Percentiles rank a stretch among this genome's conserved stretches.
These are phyloP conservation scores for Mortierella antarctica DNA, from an alignment of 192 early-diverging fungal species.

Conservation along the genomic window DNA sequence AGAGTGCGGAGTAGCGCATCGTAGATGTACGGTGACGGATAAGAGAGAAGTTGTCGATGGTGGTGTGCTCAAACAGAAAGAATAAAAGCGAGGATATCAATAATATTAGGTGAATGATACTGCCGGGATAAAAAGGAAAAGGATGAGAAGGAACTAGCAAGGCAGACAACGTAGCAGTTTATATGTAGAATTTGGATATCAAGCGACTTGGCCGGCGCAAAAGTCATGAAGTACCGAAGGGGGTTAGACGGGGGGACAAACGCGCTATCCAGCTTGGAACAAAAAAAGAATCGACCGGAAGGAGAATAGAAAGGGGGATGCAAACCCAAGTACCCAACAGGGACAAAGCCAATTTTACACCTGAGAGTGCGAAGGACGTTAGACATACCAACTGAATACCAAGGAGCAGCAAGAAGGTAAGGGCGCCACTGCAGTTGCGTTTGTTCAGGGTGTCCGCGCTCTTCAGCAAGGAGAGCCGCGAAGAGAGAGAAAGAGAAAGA, in stretches of 20 bases:
- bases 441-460: too few relatives aligned
- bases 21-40: background rate
- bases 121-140: background rate
- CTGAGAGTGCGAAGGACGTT: background rate
- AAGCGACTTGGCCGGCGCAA: too few relatives aligned
- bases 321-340: background rate
- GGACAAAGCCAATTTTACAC: background rate
- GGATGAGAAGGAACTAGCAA: background rate
- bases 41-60: background rate
- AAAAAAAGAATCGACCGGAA: background rate
- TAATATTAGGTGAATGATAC: too few relatives aligned
- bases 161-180: too few relatives aligned
- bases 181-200: too few relatives aligned
- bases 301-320: background rate
- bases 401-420: too few relatives aligned
- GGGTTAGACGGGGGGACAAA: too few relatives aligned
- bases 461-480: background rate
- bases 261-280: too few relatives aligned
- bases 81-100: too few relatives aligned
- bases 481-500: constrained; percentile 4
- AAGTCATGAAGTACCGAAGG: too few relatives aligned
- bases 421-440: too few relatives aligned
- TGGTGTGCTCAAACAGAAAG: background rate
- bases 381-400: background rate
- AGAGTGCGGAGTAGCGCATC: constrained; percentile 28